Evolutionary conservation across 352 stramenopile species (phyloP), one percentile per base, ranked within the genome.

Genomic region (Pythium dissimile): DNA sequence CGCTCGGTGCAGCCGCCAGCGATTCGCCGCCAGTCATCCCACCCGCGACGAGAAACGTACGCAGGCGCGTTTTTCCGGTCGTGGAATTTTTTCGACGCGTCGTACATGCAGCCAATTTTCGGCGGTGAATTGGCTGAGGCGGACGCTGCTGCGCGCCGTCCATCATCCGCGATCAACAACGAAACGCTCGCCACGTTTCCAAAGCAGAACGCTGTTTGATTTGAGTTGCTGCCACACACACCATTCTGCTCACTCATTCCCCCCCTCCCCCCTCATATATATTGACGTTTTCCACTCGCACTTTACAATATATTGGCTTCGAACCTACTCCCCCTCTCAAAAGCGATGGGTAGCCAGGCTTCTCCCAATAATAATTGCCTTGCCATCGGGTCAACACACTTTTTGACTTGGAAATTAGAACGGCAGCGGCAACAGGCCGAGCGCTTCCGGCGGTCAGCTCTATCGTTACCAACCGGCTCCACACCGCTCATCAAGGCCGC

Each of bases 61-160:
- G 87, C 73, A 1, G 69, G 72, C 18, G 67, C 72, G 31, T 88
- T 92, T 54, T 88, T 92, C 62, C 83, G 78, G 18, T 78, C 71
- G 37, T 94, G 84, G 84, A 77, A 92, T 61, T 67, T 69, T 10
- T 90, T 94, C 57, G 84, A 94, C 56, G 69, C 68, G 26, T 75
- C 69, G 39, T 91, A 86, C 67, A 84, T 94, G 75, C 82, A 92
- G 58, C 84, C 81, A 15, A 75, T 89, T 27, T 94, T 94, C 49
- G 84, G 84, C 32, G 82, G 84, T 3, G 62, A 69, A 39, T 16
- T 72, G 63, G 44, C 55, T 5, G 21, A 53, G 31, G 58, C 50
- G 15, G 49, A 61, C 35, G 42, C 58, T 3, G n/a, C 34, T 18
- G 37, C 47, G 43, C 34, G 48, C 24, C 43, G 62, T 16, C 48